phyloP scores from a whole-genome alignment of 179 eudicot species.

The Silene coronaria region DNA sequence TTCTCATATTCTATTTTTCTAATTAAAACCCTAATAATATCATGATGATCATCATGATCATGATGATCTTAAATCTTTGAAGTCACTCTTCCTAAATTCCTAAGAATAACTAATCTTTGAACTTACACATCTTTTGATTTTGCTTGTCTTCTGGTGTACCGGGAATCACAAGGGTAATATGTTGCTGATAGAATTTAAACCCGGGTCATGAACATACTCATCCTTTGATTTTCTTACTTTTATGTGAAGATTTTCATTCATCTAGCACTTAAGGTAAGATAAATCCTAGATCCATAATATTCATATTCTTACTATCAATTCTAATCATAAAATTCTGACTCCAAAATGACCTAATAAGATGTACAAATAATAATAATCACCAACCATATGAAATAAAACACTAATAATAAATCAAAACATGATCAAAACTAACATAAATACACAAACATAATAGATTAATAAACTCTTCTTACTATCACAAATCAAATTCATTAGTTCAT shows the following conservation, averaged over 20 bases:
- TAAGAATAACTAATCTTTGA: not conserved
- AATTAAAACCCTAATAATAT: constrained; percentile 26
- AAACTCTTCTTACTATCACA: not conserved
- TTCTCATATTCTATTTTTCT: not conserved
- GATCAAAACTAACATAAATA: not conserved
- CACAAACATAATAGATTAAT: too few relatives aligned
- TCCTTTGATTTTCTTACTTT: too few relatives aligned
- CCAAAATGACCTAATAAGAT: not conserved
- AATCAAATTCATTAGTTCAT: not conserved
- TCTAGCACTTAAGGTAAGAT: not conserved
- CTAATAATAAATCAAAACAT: not conserved
- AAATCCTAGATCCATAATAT: constrained; percentile 4
- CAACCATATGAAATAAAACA: not conserved
- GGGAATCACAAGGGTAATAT: too few relatives aligned
- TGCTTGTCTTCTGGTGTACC: not conserved
- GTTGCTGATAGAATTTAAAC: too few relatives aligned
- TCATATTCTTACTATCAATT: not conserved
- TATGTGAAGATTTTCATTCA: not conserved
- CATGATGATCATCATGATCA: constrained; percentile 8
- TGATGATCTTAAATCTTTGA: constrained; percentile 6
- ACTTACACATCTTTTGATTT: not conserved
- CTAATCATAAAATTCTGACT: too few relatives aligned
- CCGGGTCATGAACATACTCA: too few relatives aligned
- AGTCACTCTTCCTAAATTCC: constrained; percentile 9
- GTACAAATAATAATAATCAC: not conserved